These are phyloP conservation scores for Calocera viscosa DNA, from an alignment of 768 basidiomycete species.

Conservation along the genomic window DNA sequence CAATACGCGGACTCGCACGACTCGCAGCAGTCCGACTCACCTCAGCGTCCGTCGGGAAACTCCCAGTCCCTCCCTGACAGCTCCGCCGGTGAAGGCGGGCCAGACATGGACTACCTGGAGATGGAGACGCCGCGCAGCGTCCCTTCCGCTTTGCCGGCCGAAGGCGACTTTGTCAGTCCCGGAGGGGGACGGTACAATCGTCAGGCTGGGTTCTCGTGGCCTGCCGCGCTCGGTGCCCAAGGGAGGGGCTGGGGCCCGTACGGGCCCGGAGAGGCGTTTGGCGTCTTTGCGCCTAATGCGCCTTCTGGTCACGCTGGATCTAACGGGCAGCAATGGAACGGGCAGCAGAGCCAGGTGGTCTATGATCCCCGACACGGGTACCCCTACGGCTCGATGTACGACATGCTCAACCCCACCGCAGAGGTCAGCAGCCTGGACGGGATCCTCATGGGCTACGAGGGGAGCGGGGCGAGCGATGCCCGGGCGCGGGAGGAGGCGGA, in stretches of 20 bases:
- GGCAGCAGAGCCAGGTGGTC: not conserved
- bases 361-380: not conserved
- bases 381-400: not conserved
- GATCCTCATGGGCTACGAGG: not conserved
- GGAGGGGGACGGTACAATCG: not conserved
- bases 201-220: no score
- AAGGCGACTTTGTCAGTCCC: not conserved
- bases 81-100: not conserved
- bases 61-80: not conserved
- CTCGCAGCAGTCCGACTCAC: no score
- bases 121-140: conserved; percentile 4
- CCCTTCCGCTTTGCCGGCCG: not conserved
- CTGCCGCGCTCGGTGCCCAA: not conserved
- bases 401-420: not conserved
- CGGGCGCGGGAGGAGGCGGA: not conserved
- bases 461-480: not conserved
- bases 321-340: not conserved
- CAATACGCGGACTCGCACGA: no score
- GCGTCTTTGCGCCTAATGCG: not conserved
- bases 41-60: not conserved
- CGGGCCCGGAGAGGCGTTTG: not conserved
- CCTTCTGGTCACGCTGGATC: not conserved
- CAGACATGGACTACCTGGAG: not conserved
- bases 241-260: not conserved
- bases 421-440: not conserved